Percentiles rank a stretch among this genome's conserved stretches.
Conservation (phyloP, 1,284 basidiomycete genomes). For the Sparassis latifolia region DNA sequence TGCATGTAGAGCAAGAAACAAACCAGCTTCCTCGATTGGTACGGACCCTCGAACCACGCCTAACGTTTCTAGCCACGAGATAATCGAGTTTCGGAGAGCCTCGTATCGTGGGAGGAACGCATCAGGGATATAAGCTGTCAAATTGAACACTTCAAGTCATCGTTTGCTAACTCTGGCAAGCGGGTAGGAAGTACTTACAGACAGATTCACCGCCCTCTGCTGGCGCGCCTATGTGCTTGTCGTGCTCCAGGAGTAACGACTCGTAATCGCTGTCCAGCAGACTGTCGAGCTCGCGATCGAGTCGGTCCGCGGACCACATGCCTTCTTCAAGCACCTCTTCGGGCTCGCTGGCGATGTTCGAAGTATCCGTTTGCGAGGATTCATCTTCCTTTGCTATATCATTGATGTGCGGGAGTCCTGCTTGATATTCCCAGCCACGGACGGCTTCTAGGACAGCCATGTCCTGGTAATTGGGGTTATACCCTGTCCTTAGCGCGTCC, state of each 20-base stretch:
- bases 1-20: not conserved
- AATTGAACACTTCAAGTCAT: slow-evolving; percentile 60
- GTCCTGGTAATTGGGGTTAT: slow-evolving; percentile 98
- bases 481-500: slow-evolving; percentile 73
- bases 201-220: slow-evolving; percentile 35
- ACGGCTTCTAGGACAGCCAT: slow-evolving; percentile 98
- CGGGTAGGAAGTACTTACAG: slow-evolving; percentile 36
- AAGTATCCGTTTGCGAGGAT: slow-evolving; percentile 17
- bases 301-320: slow-evolving; percentile 46
- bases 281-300: slow-evolving; percentile 57
- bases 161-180: slow-evolving; percentile 7
- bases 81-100: slow-evolving; percentile 54
- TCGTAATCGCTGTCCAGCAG: slow-evolving; percentile 72
- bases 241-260: slow-evolving; percentile 68
- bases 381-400: slow-evolving; percentile 42
- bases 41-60: slow-evolving; percentile 43
- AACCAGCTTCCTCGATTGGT: slow-evolving; percentile 33
- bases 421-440: slow-evolving; percentile 86
- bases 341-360: slow-evolving; percentile 17
- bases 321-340: slow-evolving; percentile 35
- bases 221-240: slow-evolving; percentile 50
- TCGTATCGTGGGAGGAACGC: slow-evolving; percentile 73
- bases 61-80: slow-evolving; percentile 62
- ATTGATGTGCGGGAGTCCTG: slow-evolving; percentile 63
- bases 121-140: slow-evolving; percentile 87